Evolutionary conservation across 208 protist species (phyloP), one percentile per base, ranked within the genome.

Genomic region (Trypanosoma melophagium): DNA sequence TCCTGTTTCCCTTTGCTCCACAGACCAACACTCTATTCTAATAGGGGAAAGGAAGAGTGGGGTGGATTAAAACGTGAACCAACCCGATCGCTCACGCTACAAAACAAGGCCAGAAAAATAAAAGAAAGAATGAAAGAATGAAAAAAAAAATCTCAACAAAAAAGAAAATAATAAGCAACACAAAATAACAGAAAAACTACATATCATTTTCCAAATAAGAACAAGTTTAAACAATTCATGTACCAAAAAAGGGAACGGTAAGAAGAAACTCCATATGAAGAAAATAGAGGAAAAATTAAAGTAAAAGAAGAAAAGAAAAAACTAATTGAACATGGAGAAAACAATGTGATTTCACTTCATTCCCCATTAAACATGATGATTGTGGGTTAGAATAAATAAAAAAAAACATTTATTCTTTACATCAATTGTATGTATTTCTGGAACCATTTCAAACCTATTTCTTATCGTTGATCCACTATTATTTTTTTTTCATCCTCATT

Each of bases 71-170:
- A 3, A 24, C 19, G 35, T 60, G 9, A 45, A 60, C 55, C 55
- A 40, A 47, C 55, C 16, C 10, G 38, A 28, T 31, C 55, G 28
- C 44, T 10, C n/a, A 55, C 19, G 51, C n/a, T 38, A 24, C 28
- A 16, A n/a, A 16, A 57, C 14, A 16, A 57, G 13, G 2, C 13
- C n/a, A 57, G 1, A 61, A 62, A 42, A 51, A 44, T 42, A 59
- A 13, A n/a, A 62, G 28, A 51, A 24, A 0, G 17, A 56, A 22
- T 38, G 56, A 56, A 35, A 57, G 54, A 40, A 25, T 31, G 44
- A 56, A 60, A 35, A 60, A 45, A 54, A 51, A 64, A 70, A 61
- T 22, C 14, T 38, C 19, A 58, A 40, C 45, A n/a, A 62, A 4
- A 8, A n/a, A 58, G 17, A 16, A 16, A 47, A 41, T 31, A 13